Conservation (phyloP, 164 flowering plant species). For the Umbellularia californica region DNA sequence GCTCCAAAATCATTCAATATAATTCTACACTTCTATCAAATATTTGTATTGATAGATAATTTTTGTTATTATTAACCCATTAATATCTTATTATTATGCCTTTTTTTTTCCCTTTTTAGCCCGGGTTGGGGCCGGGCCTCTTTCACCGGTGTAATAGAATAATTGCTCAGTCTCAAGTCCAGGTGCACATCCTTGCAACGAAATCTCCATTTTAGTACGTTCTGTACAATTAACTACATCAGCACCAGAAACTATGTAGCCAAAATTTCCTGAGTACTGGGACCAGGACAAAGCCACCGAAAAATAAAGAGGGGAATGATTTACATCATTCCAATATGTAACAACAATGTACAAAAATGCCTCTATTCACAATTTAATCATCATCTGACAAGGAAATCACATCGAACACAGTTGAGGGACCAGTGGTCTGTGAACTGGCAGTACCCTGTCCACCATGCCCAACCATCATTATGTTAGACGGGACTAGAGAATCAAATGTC, state of each 20-base stretch:
- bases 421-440: neutral
- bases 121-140: no score
- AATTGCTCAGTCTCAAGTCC: no score
- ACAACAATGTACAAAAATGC: neutral
- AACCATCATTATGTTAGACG: constrained; percentile 4
- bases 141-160: no score
- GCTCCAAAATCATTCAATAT: no score
- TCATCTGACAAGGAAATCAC: constrained; percentile 63
- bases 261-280: neutral
- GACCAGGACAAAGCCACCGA: neutral
- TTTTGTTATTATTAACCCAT: no score
- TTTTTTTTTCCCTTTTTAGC: no score
- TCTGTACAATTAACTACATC: neutral
- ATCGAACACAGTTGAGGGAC: constrained; percentile 10
- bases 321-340: neutral
- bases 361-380: constrained; percentile 26
- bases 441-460: constrained; percentile 4
- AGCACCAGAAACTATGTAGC: neutral
- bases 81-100: no score
- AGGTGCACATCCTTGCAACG: neutral
- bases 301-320: neutral
- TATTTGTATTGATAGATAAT: no score
- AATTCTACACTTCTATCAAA: no score
- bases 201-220: neutral
- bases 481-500: constrained; percentile 5